Percentiles rank a stretch among this genome's conserved stretches.
Conservation (phyloP, 2,329 filamentous ascomycete species). For the Ilyonectria mors-panacis region DNA sequence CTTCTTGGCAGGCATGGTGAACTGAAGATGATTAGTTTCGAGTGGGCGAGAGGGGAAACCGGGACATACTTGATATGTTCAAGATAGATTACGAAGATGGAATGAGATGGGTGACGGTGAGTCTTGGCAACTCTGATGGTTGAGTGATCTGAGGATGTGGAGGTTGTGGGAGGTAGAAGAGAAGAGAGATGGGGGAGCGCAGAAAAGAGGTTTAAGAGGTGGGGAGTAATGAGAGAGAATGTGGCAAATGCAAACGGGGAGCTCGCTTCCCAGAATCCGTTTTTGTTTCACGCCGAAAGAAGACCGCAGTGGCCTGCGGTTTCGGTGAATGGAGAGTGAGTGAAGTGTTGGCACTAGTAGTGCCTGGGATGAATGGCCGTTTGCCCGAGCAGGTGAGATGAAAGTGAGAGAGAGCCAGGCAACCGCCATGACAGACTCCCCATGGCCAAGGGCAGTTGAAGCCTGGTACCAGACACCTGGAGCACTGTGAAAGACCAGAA, state of each 20-base stretch:
- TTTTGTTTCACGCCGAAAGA: background rate
- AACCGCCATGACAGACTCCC: background rate
- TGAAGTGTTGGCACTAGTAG: background rate
- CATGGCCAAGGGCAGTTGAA: background rate
- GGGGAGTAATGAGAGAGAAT: background rate
- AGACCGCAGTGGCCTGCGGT: background rate
- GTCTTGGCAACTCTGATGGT: background rate
- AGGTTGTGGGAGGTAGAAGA: constrained; percentile 1
- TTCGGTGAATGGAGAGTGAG: background rate
- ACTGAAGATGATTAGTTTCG: constrained; percentile 4
- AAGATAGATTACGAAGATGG: background rate
- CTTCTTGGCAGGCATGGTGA: constrained; percentile 54
- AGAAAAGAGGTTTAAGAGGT: background rate
- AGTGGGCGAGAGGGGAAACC: too few relatives aligned
- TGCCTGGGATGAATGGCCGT: background rate
- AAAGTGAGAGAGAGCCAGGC: background rate
- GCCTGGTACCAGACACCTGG: too few relatives aligned
- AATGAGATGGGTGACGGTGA: background rate
- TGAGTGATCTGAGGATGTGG: background rate
- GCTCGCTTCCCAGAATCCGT: background rate
- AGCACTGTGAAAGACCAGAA: background rate
- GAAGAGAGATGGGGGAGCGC: background rate
- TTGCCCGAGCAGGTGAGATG: background rate
- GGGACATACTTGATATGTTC: constrained; percentile 22
- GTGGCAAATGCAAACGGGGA: background rate